Evolutionary conservation across 139 green algal genomes (phyloP), one percentile per base, ranked within the genome.

Genomic region (Yamagishiella unicocca): DNA sequence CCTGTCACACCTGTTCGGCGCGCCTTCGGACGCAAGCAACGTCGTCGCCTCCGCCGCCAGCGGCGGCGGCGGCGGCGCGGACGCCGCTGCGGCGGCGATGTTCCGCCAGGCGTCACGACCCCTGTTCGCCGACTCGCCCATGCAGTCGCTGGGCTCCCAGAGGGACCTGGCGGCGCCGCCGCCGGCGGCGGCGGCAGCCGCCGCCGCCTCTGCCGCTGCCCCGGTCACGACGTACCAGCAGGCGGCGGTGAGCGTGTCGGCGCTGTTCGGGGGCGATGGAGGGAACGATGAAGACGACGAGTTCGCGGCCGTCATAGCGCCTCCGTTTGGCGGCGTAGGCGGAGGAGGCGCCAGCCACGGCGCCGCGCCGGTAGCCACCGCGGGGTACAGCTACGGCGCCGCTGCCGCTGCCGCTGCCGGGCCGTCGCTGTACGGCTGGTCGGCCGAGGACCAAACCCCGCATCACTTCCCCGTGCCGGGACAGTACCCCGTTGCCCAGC

Each of bases 1-100:
- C n/a, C 64, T 86, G n/a, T 27, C 62, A 21, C 62, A 37, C 62
- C 64, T 86, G 29, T 86, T 86, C 25, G 61, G 80, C 22, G 66
- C 25, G 4, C 43, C 64, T 4, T 78, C 62, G 6, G 42, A 22
- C 35, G 14, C 58, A 29, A 58, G 50, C 50, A 17, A 58, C 50
- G 58, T 67, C 24, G 58, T 33, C 24, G 8, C 42, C 4, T 22
- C 22, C 25, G 42, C 42, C 7, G 46, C 19, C 31, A 33, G 35
- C 22, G 74, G 50, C 10, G 53, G 50, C 33, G 31, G 7, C n/a
- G 31, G 33, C n/a, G 73, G 45, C 73, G 74, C 46, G 27, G 74
- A 9, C 10, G 29, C 42, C 43, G n/a, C 73, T 29, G n/a, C 27
- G 21, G 31, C 40, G 2, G 35, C 38, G 19, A 12, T 46, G 54